Evolutionary conservation across 2,329 filamentous ascomycete species (phyloP), one percentile per base, ranked within the genome.

Genomic region (Penicillium sp.): DNA sequence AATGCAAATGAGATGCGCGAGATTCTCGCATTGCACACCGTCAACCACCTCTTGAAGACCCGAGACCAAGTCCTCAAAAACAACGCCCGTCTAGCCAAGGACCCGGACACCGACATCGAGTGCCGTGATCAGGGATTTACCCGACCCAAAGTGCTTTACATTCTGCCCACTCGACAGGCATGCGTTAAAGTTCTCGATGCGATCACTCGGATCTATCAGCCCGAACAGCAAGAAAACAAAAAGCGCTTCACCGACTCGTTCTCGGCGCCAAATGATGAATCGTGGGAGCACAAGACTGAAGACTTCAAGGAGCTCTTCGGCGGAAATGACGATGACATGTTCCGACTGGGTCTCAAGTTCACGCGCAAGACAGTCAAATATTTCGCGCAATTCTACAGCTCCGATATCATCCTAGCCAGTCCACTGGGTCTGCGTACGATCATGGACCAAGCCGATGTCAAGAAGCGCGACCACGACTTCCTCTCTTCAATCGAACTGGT

Each of bases 311-410:
- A 96, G 54, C 81, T 97, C 0, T 99, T 99, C 68, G 88, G 88
- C 58, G 94, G 94, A 56, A 97, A 97, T 70, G 91, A 96, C 70
- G 94, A 97, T 70, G 94, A 99, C 75, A 94, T 95, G 84, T 99
- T 97, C 77, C 86, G 93, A 3, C 79, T 97, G 2, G 94, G 93
- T n/a, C 75, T 99, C 69, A 99, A 97, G 74, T 95, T 99, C 72
- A 97, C 94, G 0, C 85, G 94, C 58, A 97, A 97, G 75, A 96
- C 91, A 0, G 81, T 97, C 69, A 97, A 97, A 72, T 94, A 89
- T 71, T 99, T 96, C 77, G 84, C 93, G 0, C 89, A 91, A 59
- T 99, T 99, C 73, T 97, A 97, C 79, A 93, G 88, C 71, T 96
- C 92, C 10, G 94, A 99, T 71, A 91, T 99, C 61, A 90, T 99